A percentile compares a stretch with the other conserved stretches of the same genome.
Conservation (phyloP, 108 stramenopile species). For the Skeletonema menzelii region DNA sequence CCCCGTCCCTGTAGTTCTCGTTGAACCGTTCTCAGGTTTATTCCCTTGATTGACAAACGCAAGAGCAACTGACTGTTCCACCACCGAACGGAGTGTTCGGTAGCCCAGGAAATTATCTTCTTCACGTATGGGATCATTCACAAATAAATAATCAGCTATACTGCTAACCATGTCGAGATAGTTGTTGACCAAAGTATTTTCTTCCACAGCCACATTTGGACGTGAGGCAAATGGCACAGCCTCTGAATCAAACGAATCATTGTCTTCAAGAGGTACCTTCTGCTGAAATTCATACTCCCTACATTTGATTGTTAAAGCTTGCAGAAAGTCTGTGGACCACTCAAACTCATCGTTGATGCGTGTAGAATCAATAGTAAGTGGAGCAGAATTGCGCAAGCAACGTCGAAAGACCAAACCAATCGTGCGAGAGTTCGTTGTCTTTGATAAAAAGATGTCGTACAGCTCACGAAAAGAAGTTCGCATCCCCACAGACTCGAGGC, state of each 20-base stretch:
- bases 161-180: constrained; percentile 1
- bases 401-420: constrained; percentile 46
- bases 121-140: not conserved
- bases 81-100: constrained; percentile 27
- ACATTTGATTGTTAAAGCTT: constrained; percentile 30
- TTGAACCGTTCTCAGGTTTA: constrained; percentile 1
- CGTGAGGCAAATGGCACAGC: constrained; percentile 14
- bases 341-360: constrained; percentile 36
- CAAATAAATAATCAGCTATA: not conserved
- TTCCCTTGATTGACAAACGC: constrained; percentile 24
- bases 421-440: constrained; percentile 35
- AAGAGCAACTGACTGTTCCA: constrained; percentile 47
- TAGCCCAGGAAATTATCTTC: constrained; percentile 25
- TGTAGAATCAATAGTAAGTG: not conserved
- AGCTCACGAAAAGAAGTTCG: constrained; percentile 46
- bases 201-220: not conserved
- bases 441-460: constrained; percentile 42
- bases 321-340: constrained; percentile 39
- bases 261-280: constrained; percentile 19
- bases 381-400: not conserved
- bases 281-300: constrained; percentile 40
- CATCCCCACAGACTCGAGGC: constrained; percentile 49
- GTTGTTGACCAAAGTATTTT: constrained; percentile 19
- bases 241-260: constrained; percentile 7
- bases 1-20: constrained; percentile 19